These are phyloP conservation scores for Rhizopus arrhizus DNA, from an alignment of 371 early-diverging fungal genomes.

Conservation along the genomic window DNA sequence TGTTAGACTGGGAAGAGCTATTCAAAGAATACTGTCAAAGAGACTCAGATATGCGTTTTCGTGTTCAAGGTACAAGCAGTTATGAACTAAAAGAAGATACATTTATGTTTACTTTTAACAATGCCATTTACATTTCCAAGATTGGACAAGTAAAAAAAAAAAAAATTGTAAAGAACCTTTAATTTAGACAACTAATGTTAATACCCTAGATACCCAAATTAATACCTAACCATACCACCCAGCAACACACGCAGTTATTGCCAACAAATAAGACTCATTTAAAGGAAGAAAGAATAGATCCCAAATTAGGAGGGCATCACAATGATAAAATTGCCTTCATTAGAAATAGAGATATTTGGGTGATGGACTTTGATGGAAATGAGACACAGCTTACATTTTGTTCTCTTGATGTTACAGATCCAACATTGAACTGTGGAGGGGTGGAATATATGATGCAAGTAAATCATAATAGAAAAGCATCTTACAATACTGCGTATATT, in stretches of 20 bases:
- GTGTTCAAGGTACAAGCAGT: conserved; percentile 11
- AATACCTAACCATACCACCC: conserved; percentile 11
- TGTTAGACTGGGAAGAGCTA: conserved; percentile 2
- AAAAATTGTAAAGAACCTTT: background rate
- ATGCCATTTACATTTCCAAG: conserved; percentile 14
- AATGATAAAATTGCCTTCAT: conserved; percentile 62
- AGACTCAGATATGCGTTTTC: background rate
- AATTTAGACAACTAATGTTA: background rate
- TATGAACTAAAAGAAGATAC: conserved; percentile 10
- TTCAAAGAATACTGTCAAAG: conserved; percentile 23
- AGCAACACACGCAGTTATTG: conserved; percentile 2
- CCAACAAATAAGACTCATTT: conserved; percentile 2
- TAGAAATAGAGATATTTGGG: conserved; percentile 69
- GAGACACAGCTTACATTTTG: conserved; percentile 70
- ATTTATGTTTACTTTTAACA: conserved; percentile 12
- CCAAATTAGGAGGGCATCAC: conserved; percentile 62
- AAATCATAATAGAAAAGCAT: conserved; percentile 9
- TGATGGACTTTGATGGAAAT: conserved; percentile 54
- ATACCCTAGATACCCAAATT: conserved; percentile 14
- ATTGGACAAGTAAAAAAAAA: conserved; percentile 14
- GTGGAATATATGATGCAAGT: conserved; percentile 79
- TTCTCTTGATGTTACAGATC: conserved; percentile 35
- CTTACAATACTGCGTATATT: background rate
- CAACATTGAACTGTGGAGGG: conserved; percentile 59
- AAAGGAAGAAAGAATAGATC: conserved; percentile 43